Evolutionary conservation across 176 grass and related monocot species (phyloP).

Genomic region (Raddia guianensis): DNA sequence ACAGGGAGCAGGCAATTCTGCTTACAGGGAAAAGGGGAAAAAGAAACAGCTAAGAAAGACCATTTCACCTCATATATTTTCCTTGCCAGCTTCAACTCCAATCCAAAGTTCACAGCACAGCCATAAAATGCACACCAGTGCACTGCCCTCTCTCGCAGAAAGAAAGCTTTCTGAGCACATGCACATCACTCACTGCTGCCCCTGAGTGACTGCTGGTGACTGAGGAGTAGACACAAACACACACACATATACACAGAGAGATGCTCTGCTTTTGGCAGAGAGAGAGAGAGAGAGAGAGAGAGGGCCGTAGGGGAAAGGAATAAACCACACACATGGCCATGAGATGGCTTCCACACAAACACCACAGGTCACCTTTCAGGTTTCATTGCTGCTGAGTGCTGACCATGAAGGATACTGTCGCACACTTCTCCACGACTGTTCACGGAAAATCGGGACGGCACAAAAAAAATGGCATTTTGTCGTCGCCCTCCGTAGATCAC

Average conservation of each 20-base stretch:
- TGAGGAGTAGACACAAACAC: not conserved
- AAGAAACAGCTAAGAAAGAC: not conserved
- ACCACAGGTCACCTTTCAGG: slow-evolving; percentile 7
- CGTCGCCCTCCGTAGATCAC: not conserved
- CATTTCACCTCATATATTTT: not conserved
- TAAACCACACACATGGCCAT: not conserved
- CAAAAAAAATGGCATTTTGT: not conserved
- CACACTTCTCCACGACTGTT: not conserved
- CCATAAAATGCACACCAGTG: not conserved
- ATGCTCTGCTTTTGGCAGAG: slow-evolving; percentile 19
- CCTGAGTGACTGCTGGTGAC: not conserved
- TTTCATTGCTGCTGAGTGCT: not conserved
- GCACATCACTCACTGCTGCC: not conserved
- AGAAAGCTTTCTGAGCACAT: slow-evolving; percentile 24
- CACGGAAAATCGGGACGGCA: not conserved
- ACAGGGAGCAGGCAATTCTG: not conserved
- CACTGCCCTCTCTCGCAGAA: not conserved
- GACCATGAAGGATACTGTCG: slow-evolving; percentile 28
- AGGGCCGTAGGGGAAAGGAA: not conserved
- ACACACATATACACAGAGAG: not conserved
- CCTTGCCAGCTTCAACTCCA: not conserved
- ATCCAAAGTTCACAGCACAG: not conserved
- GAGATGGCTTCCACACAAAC: slow-evolving; percentile 27
- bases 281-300: not conserved
- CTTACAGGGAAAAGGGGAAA: not conserved